These are phyloP conservation scores for Pneumocystis oryctolagi DNA, from an alignment of 1,139 yeast species.

Conservation along the genomic window DNA sequence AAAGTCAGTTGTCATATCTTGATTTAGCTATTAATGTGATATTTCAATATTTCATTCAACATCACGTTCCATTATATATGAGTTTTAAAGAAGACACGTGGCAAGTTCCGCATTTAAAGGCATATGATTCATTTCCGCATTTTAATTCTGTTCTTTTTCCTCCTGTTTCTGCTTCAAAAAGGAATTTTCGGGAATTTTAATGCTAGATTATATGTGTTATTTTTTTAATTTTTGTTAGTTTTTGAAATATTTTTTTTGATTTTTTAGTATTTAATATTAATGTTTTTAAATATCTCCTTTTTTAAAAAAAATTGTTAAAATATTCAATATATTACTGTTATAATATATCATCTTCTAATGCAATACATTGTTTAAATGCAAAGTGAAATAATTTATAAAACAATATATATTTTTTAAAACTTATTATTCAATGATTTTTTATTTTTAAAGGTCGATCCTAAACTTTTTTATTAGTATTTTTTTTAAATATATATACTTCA, in stretches of 20 bases:
- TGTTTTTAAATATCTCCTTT: no score
- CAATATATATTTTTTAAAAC: not conserved
- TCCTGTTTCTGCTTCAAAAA: not conserved
- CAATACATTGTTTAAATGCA: not conserved
- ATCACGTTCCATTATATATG: not conserved
- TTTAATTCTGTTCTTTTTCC: not conserved
- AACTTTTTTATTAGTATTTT: no score
- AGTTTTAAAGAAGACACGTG: not conserved
- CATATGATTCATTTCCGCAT: not conserved
- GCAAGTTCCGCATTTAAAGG: not conserved
- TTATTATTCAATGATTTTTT: not conserved
- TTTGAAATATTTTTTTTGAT: not conserved
- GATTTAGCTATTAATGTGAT: constrained; percentile 1
- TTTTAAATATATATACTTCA: no score
- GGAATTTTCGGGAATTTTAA: not conserved
- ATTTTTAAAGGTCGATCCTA: not conserved
- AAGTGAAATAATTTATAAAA: not conserved
- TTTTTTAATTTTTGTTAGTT: not conserved
- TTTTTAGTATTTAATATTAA: not conserved
- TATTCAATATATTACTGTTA: not conserved
- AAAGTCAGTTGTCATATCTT: not conserved
- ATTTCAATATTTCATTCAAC: not conserved
- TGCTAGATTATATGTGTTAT: not conserved
- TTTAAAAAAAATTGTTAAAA: no score
- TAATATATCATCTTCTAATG: not conserved